Evolutionary conservation across 140 eudicot genomes (phyloP).

Genomic region (Stevia rebaudiana): DNA sequence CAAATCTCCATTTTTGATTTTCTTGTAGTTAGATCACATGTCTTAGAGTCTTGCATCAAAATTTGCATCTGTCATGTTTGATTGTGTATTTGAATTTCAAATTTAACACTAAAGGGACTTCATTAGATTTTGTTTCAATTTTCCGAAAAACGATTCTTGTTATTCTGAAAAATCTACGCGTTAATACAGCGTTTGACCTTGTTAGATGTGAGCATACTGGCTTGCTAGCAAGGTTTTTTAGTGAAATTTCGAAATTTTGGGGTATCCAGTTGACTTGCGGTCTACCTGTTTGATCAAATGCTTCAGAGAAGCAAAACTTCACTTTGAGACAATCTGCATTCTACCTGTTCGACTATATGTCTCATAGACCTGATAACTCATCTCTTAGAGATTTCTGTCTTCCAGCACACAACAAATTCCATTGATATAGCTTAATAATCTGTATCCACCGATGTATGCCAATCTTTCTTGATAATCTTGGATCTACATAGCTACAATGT

Average conservation of each 20-base stretch:
- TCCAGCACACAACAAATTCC: neutral
- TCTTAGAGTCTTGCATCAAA: constrained; percentile 1
- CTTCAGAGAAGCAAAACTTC: neutral
- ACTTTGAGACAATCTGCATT: neutral
- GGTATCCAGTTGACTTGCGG: constrained; percentile 17
- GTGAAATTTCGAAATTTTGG: neutral
- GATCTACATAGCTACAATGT: constrained; percentile 36
- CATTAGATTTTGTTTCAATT: neutral
- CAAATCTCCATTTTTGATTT: constrained; percentile 12
- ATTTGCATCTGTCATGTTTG: constrained; percentile 4
- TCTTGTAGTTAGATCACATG: neutral
- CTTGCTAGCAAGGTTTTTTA: constrained; percentile 9
- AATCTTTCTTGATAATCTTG: constrained; percentile 1
- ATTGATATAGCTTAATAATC: neutral
- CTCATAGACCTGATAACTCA: neutral
- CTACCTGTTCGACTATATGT: constrained; percentile 18
- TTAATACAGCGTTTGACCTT: constrained; percentile 2
- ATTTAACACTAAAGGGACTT: too few relatives aligned
- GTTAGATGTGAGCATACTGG: neutral
- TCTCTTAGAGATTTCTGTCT: too few relatives aligned
- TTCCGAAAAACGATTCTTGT: too few relatives aligned
- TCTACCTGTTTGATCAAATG: constrained; percentile 19
- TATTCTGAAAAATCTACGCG: neutral
- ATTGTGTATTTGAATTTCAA: too few relatives aligned
- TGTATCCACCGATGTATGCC: neutral